phyloP scores from a whole-genome alignment of 2,329 filamentous ascomycete species.

The Beauveria pseudobassiana region DNA sequence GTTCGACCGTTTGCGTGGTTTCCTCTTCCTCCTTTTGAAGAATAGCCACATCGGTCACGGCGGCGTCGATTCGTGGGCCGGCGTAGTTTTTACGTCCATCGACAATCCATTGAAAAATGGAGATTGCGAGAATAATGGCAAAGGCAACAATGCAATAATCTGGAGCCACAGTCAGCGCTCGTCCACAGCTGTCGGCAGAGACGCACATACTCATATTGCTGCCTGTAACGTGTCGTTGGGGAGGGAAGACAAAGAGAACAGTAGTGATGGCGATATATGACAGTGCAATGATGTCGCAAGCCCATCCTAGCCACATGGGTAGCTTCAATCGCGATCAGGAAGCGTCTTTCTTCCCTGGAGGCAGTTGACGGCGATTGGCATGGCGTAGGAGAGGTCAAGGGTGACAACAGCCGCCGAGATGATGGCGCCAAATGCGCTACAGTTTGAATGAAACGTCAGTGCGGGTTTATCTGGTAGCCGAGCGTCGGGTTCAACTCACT shows the following conservation, averaged over 20 bases:
- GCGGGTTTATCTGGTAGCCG: neutral
- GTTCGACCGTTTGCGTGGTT: slow-evolving; percentile 12
- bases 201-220: slow-evolving; percentile 52
- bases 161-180: slow-evolving; percentile 1
- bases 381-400: slow-evolving; percentile 64
- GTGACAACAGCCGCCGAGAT: slow-evolving; percentile 64
- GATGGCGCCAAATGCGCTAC: slow-evolving; percentile 62
- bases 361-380: slow-evolving; percentile 64
- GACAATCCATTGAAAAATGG: slow-evolving; percentile 35
- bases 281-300: slow-evolving; percentile 38
- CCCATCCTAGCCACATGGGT: slow-evolving; percentile 29
- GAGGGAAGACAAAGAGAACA: slow-evolving; percentile 68
- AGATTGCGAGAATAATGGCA: slow-evolving; percentile 36
- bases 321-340: slow-evolving; percentile 39
- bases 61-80: slow-evolving; percentile 21
- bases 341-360: slow-evolving; percentile 58
- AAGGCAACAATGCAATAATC: slow-evolving; percentile 40
- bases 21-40: neutral
- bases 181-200: neutral
- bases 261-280: slow-evolving; percentile 60
- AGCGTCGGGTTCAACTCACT: neutral
- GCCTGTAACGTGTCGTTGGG: slow-evolving; percentile 53
- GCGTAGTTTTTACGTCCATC: slow-evolving; percentile 39
- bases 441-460: neutral
- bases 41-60: neutral